Conservation (phyloP, 805 yeast genomes). For the Kluyveromyces siamensis region DNA sequence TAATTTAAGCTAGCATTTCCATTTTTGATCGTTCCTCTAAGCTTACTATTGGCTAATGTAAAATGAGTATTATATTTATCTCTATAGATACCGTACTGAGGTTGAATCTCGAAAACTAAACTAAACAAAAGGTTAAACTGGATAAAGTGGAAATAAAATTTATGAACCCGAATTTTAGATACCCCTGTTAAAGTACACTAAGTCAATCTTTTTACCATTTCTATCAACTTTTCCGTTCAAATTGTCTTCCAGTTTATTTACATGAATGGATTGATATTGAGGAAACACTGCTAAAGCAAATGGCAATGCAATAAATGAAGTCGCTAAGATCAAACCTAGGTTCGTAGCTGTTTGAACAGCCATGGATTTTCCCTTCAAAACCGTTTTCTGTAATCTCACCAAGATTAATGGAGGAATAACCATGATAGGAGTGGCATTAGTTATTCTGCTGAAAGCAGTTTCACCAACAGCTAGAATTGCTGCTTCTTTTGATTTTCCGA, state of each 20-base stretch:
- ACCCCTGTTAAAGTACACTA: slow-evolving; percentile 88
- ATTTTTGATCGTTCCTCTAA: background rate
- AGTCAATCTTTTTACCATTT: slow-evolving; percentile 46
- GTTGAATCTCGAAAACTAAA: background rate
- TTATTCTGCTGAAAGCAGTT: slow-evolving; percentile 90
- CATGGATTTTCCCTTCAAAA: slow-evolving; percentile 59
- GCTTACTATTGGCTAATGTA: background rate
- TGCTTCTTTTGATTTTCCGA: slow-evolving; percentile 74
- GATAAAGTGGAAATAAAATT: background rate
- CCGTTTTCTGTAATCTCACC: slow-evolving; percentile 63
- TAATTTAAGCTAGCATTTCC: background rate
- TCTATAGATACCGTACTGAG: background rate
- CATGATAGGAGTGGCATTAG: slow-evolving; percentile 97
- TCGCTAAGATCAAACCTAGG: slow-evolving; percentile 74
- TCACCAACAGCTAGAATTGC: slow-evolving; percentile 93
- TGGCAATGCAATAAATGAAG: slow-evolving; percentile 84
- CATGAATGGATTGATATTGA: slow-evolving; percentile 61
- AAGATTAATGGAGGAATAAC: slow-evolving; percentile 86
- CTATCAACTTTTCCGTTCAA: slow-evolving; percentile 53
- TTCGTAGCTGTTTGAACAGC: slow-evolving; percentile 63
- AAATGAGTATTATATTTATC: no score
- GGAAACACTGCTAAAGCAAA: slow-evolving; percentile 96
- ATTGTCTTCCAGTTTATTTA: slow-evolving; percentile 51
- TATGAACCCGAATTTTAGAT: slow-evolving; percentile 38
- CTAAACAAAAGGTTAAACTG: background rate